Evolutionary conservation across 768 basidiomycete genomes (phyloP), one percentile per base, ranked within the genome.

Genomic region (Suillus variegatus): DNA sequence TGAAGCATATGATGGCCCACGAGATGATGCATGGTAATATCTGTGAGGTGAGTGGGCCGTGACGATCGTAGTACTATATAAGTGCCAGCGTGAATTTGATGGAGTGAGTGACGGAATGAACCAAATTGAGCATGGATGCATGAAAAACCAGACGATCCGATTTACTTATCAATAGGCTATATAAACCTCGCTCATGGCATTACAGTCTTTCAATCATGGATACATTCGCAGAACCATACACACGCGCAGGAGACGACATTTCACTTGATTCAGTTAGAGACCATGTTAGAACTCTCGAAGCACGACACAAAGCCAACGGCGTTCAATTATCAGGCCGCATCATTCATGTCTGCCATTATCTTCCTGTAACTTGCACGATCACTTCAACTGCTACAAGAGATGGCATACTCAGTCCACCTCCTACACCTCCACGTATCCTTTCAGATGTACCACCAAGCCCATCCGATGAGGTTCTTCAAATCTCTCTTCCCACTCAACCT

Each of bases 331-430:
- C 90, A 6, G 96, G 95, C 2, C 87, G 96, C 51, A 92, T 97
- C 75, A 85, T 99, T 71, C 96, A 97, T 71, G 89, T 97, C 68
- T 91, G 88, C 79, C 94, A 95, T 77, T 93, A 95, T 73, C 88
- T 96, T 63, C 94, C 94, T 67, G 83, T 95, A 73, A 80, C 84
- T 56, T 87, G 89, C 35, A 86, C 90, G 41, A 83, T 92, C 72
- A 66, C 76, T 14, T 68, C 73, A 35, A 70, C 75, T 57, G 69
- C 74, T 12, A 63, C 74, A 7, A 70, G 75, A 40, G 72, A 80
- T 8, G 86, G 86, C 56, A 84, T 90, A 64, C 82, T 82, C 75
- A 89, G 88, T 61, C 93, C 94, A 0, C 93, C 94, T 9, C 84
- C 88, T 6, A 93, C 94, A 0, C 94, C 93, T 0, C 92, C 92